These are phyloP conservation scores for Platanthera zijinensis DNA, from an alignment of 106 monocot species.

Conservation along the genomic window DNA sequence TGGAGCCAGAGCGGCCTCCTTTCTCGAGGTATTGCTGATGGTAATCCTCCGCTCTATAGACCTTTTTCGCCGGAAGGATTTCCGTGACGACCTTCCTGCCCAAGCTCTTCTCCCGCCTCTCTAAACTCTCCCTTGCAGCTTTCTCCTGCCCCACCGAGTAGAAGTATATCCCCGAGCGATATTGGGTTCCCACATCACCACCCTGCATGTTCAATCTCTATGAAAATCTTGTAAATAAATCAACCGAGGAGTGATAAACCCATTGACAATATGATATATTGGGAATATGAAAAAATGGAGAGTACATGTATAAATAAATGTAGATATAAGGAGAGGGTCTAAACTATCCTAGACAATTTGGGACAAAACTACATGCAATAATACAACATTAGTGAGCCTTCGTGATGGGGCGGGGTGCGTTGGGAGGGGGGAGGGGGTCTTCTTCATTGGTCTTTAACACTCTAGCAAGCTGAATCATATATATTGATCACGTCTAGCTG, in stretches of 20 bases:
- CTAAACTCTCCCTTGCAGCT: conserved; percentile 38
- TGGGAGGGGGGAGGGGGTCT: too few relatives aligned
- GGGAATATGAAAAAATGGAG: too few relatives aligned
- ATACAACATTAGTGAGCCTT: too few relatives aligned
- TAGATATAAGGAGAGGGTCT: too few relatives aligned
- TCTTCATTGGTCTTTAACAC: too few relatives aligned
- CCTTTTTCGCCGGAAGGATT: conserved; percentile 66
- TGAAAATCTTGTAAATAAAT: not conserved
- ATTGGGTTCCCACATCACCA: conserved; percentile 62
- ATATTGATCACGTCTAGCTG: too few relatives aligned
- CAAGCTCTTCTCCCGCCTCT: conserved; percentile 37
- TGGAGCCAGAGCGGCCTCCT: conserved; percentile 37
- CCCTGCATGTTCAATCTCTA: conserved; percentile 30
- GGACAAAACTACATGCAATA: too few relatives aligned
- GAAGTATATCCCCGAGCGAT: conserved; percentile 73
- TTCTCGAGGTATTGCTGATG: conserved; percentile 76
- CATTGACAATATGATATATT: too few relatives aligned
- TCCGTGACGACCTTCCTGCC: conserved; percentile 59
- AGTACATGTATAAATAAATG: too few relatives aligned
- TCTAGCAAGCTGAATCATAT: too few relatives aligned
- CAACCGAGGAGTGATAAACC: not conserved
- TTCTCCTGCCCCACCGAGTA: conserved; percentile 66
- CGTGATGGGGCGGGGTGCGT: too few relatives aligned
- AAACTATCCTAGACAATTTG: too few relatives aligned
- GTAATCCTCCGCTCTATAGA: conserved; percentile 67